Evolutionary conservation across 371 early-diverging fungal species (phyloP), one percentile per base, ranked within the genome.

Genomic region (Coemansia sp.): DNA sequence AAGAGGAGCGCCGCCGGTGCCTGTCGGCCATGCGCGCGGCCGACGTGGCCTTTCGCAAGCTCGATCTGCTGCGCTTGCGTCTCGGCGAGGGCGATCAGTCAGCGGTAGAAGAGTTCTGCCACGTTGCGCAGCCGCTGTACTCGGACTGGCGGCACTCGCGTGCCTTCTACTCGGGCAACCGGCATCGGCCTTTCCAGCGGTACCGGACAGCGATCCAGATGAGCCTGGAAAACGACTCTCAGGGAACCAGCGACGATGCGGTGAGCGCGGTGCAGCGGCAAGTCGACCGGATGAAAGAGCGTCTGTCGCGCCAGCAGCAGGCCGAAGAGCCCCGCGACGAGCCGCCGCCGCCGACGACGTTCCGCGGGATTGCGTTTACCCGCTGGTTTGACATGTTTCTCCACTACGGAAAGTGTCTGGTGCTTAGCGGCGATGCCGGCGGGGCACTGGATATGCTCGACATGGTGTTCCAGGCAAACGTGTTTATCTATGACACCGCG

Each of bases 311-410:
- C 34, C 47, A 54, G 55, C 53, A 51, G 38, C 42, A 45, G 6
- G 45, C 41, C 3, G 30, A 26, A 16, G 55, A 59, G 49, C 49
- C 10, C 30, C 49, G 16, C 10, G 4, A 5, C 20, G 16, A 47
- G 49, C 49, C 10, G 30, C n/a, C 35, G n/a, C 48, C 20, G 14
- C 55, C 79, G 3, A 73, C 75, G n/a, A 67, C 75, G 48, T 79
- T 79, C 52, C 79, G 76, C 34, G 76, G 70, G 5, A 61, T 67
- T 26, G 31, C 41, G 40, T 79, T 77, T 32, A 60, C 48, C 20
- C 54, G 56, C 26, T 79, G 79, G 79, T 26, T 56, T 10, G 57
- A 63, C 32, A 67, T 79, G 63, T 78, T 79, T 30, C 61, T 70
- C n/a, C 16, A 55, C 45, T 79, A 74, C 45, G 67, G 47, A 8